A percentile compares a stretch with the other conserved stretches of the same genome.
Evolutionary conservation across 164 flowering plant species (phyloP).

Genomic region (Aristolochia fimbriata): DNA sequence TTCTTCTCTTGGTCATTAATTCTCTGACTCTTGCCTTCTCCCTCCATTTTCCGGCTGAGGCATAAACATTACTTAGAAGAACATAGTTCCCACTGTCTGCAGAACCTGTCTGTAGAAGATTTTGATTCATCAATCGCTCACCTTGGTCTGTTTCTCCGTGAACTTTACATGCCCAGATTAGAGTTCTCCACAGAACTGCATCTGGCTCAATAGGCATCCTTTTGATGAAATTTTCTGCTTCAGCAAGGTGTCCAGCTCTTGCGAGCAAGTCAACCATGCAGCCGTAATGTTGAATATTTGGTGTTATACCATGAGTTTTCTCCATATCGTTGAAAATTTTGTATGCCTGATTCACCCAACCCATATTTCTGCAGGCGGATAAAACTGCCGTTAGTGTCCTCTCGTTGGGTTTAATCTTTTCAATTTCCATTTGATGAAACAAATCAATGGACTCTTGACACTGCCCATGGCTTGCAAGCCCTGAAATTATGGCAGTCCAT

Average conservation of each 20-base stretch:
- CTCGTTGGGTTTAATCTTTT: slow-evolving; percentile 24
- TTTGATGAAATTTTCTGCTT: slow-evolving; percentile 35
- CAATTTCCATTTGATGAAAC: slow-evolving; percentile 23
- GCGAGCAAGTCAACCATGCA: slow-evolving; percentile 42
- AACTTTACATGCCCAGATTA: slow-evolving; percentile 33
- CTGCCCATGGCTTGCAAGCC: slow-evolving; percentile 36
- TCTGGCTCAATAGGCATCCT: slow-evolving; percentile 36
- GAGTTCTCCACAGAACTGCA: slow-evolving; percentile 32
- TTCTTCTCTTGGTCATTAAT: slow-evolving; percentile 28
- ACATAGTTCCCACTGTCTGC: slow-evolving; percentile 29
- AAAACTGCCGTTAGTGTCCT: slow-evolving; percentile 38
- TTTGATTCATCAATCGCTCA: slow-evolving; percentile 24
- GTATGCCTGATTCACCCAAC: slow-evolving; percentile 23
- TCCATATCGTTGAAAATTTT: slow-evolving; percentile 22
- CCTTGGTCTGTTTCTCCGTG: slow-evolving; percentile 27
- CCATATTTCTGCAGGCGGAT: slow-evolving; percentile 41
- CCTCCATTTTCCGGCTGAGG: slow-evolving; percentile 34
- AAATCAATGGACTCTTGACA: slow-evolving; percentile 25
- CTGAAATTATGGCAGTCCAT: slow-evolving; percentile 47
- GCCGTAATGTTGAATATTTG: slow-evolving; percentile 43
- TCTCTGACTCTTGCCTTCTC: slow-evolving; percentile 34
- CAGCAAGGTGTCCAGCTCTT: slow-evolving; percentile 29
- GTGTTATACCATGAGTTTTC: slow-evolving; percentile 21
- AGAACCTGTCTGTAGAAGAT: slow-evolving; percentile 15
- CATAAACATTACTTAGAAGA: slow-evolving; percentile 34